Base-by-base conservation (phyloP, 148 eudicot genomes). In the Polygonum aviculare region DNA sequence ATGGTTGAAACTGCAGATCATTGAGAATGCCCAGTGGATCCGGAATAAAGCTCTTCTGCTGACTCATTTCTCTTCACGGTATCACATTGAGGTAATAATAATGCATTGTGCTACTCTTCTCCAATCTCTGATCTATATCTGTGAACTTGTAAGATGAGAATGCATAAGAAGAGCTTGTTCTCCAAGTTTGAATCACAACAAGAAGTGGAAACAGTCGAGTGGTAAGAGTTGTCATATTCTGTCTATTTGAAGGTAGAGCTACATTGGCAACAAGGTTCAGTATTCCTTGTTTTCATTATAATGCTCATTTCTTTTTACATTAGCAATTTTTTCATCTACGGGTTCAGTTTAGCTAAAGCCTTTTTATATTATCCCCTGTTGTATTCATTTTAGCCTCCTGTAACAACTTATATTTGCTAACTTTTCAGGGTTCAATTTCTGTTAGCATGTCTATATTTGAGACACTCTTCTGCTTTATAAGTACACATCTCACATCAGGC, bases 361-460 rank as follows among this genome's bases (percentile, higher is more conserved):
- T 67, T 36, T 67, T 5, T 15, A 5, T n/a, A 1, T 54, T 54
- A 54, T 54, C 2, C 19, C 22, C 36, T 60, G 26, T 31, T n/a
- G n/a, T n/a, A n/a, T n/a, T n/a, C n/a, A n/a, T n/a, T n/a, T n/a
- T 36, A 67, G 72, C 72, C 5, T 14, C 14, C 59, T 50, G 33
- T 26, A 14, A 18, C 63, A 54, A 19, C 36, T 54, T 22, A 47
- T 80, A 7, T 5, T 74, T 21, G 62, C 36, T 14, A 26, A 73
- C 80, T 55, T 81, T 89, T 11, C 91, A 96, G 99, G 99, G 99
- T 77, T 89, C 99, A 55, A 84, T 96, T 77, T 89, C 99, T 51
- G 96, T 93, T 72, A 96, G 99, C 88, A 93, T 96, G 99, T 90
- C 98, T 51, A 83, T 96, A 79, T 83, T 90, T 82, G 97, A 96